Evolutionary conservation across 106 monocot genomes (phyloP).

Genomic region (Dendrobium chrysotoxum): DNA sequence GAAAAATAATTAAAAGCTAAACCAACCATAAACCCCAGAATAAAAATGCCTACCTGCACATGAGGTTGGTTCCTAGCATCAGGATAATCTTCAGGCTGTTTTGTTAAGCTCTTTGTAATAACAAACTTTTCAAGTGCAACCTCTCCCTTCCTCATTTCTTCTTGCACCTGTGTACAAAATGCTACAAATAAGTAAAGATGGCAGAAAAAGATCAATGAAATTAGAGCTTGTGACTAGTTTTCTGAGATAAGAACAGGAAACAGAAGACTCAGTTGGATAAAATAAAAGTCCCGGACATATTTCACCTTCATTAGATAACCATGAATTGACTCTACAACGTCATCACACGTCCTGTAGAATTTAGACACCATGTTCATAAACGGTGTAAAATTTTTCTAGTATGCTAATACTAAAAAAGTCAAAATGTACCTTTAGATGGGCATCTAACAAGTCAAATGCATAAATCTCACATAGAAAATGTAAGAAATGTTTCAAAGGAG

Average conservation of each 20-base stretch:
- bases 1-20: not conserved
- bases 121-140: conserved; percentile 75
- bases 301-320: conserved; percentile 65
- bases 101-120: conserved; percentile 86
- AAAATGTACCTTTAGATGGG: not conserved
- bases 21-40: not conserved
- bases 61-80: conserved; percentile 96
- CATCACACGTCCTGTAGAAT: conserved; percentile 63
- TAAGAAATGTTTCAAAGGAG: not conserved
- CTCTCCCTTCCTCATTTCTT: conserved; percentile 83
- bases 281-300: not conserved
- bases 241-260: not conserved
- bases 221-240: not conserved
- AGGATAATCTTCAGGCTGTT: conserved; percentile 91
- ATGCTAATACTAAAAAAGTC: not conserved
- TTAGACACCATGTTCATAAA: not conserved
- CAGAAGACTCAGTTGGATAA: not conserved
- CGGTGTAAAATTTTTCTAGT: not conserved
- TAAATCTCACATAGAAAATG: not conserved
- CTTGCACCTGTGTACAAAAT: conserved; percentile 50
- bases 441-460: not conserved
- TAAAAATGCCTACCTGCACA: conserved; percentile 57
- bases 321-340: conserved; percentile 83
- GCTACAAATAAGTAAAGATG: not conserved
- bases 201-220: not conserved